Base-by-base conservation (phyloP, 495 filamentous ascomycete genomes). In the Elasticomyces elasticus region DNA sequence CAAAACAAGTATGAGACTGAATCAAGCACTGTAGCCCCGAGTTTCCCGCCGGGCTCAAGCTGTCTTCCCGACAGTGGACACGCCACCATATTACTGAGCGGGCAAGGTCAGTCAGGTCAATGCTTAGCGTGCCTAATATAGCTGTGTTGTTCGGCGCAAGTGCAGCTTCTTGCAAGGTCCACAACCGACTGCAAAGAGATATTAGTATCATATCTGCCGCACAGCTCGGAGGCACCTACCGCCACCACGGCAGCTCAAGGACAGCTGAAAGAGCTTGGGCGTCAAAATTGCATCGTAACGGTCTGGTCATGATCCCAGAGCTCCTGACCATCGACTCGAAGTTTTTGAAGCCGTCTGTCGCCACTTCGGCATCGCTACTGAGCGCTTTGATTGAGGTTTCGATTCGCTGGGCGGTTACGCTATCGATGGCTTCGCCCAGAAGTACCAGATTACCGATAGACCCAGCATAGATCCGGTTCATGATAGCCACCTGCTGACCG, bases 401-500 rank as follows among this genome's bases (percentile, higher is more conserved):
- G 30, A 33, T 33, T 7, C 30, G 30, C 7, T 33, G 7, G 15
- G 30, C 30, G 7, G 15, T 33, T 7, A 7, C 15, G 7, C 15
- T 7, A 33, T 33, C 30, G 7, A 7, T 7, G 7, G 15, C 7
- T 15, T 33, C 30, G 15, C 30, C 30, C 7, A 33, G 30, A 15
- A 7, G 15, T 7, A 33, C 30, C 30, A 33, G 30, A 33, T 33
- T 33, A 7, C 30, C 15, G 30, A 33, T 15, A 10, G 58, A 55
- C 22, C 17, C 27, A 10, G 41, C 33, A 47, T 58, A 62, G 22
- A 62, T 55, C 17, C 37, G 13, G n/a, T 24, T 49, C 59, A 59
- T 62, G 12, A 58, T 42, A 11, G 38, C 44, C 11, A 59, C 55
- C 51, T 62, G 59, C 13, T 22, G 10, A 42, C 44, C 51, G 17